A percentile compares a stretch with the other conserved stretches of the same genome.
phyloP scores from a whole-genome alignment of 768 basidiomycete genomes.

The Nevesoporus exiguus region DNA sequence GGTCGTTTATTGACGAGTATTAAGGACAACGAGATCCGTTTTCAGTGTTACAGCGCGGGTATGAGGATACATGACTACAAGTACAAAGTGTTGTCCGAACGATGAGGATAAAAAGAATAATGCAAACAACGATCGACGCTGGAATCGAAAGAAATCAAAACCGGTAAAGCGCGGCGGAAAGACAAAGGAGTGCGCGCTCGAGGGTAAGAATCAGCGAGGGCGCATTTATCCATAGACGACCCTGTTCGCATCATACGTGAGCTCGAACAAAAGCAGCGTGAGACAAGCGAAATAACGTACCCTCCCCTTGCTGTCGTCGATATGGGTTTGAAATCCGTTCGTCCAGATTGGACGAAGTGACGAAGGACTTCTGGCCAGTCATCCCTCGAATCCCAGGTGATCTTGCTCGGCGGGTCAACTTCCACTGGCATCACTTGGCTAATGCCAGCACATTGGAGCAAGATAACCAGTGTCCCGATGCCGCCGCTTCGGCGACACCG shows the following conservation, averaged over 20 bases:
- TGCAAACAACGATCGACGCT: conserved; percentile 32
- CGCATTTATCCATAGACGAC: conserved; percentile 41
- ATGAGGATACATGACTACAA: conserved; percentile 22
- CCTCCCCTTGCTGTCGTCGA: conserved; percentile 72
- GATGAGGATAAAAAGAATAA: conserved; percentile 23
- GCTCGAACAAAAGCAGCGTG: background rate
- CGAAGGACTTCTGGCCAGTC: conserved; percentile 70
- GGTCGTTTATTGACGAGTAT: conserved; percentile 13
- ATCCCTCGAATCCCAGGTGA: conserved; percentile 70
- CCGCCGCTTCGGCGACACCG: conserved; percentile 74
- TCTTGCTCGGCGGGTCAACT: conserved; percentile 73
- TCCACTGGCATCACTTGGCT: conserved; percentile 87
- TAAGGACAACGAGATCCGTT: conserved; percentile 16
- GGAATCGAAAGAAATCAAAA: background rate
- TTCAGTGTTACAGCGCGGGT: conserved; percentile 26
- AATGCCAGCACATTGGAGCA: conserved; percentile 72
- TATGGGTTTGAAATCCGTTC: conserved; percentile 80
- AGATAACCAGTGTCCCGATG: conserved; percentile 69
- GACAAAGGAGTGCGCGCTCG: conserved; percentile 9
- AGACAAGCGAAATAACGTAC: conserved; percentile 42
- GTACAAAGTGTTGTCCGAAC: conserved; percentile 26
- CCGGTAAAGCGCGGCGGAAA: conserved; percentile 3
- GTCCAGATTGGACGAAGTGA: conserved; percentile 69
- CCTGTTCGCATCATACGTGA: conserved; percentile 24
- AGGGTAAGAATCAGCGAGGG: background rate